Percentiles rank a stretch among this genome's conserved stretches.
These are phyloP conservation scores for Aspergillus novofumigatus DNA, from an alignment of 2,329 filamentous ascomycete species.

Conservation along the genomic window DNA sequence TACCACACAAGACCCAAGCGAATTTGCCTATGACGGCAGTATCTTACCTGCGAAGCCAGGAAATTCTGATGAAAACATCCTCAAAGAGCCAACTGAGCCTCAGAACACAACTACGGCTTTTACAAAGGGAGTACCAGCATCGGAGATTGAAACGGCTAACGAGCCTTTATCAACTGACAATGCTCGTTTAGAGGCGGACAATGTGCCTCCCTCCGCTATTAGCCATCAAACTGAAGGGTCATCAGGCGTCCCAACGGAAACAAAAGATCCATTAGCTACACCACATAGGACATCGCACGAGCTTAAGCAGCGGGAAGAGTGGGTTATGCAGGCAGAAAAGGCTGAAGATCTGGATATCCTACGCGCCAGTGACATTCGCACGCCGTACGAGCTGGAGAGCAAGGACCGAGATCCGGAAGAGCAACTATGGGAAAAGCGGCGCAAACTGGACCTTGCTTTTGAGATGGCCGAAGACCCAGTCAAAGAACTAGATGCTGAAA, in stretches of 20 bases:
- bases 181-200: not conserved
- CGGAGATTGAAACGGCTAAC: not conserved
- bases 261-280: not conserved
- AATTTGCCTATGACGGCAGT: not conserved
- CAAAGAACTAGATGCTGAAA: slow-evolving; percentile 15
- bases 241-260: not conserved
- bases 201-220: not conserved
- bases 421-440: slow-evolving; percentile 13
- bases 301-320: slow-evolving; percentile 2
- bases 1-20: not conserved
- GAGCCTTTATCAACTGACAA: not conserved
- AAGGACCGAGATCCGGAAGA: slow-evolving; percentile 17
- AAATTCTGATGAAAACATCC: not conserved
- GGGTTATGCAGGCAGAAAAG: slow-evolving; percentile 11
- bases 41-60: not conserved
- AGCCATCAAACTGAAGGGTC: not conserved
- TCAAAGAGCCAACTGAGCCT: not conserved
- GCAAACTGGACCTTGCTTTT: slow-evolving; percentile 20
- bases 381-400: slow-evolving; percentile 21
- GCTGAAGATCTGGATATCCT: slow-evolving; percentile 33
- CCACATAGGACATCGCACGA: not conserved
- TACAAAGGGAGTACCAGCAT: not conserved
- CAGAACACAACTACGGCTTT: not conserved
- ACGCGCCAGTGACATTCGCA: slow-evolving; percentile 34
- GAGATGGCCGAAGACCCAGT: slow-evolving; percentile 11